phyloP scores from a whole-genome alignment of 2,329 filamentous ascomycete genomes.

The Plectosphaerella plurivora region DNA sequence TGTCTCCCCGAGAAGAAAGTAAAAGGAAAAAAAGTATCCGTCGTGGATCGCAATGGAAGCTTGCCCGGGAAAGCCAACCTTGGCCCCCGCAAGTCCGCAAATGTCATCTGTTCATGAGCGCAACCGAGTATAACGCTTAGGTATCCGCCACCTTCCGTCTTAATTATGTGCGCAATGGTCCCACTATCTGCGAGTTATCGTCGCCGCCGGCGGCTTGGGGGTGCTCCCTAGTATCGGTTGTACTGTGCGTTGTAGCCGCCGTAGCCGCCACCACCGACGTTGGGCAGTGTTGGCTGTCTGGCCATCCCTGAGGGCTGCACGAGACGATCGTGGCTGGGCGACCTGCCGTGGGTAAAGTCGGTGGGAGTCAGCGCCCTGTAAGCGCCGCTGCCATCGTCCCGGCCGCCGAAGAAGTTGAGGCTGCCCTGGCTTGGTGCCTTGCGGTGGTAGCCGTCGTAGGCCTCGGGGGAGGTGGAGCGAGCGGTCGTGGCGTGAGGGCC shows the following conservation, averaged over 20 bases:
- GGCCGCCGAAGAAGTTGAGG: slow-evolving; percentile 11
- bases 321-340: slow-evolving; percentile 32
- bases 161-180: not conserved
- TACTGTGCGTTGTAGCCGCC: not conserved
- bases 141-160: not conserved
- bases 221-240: not conserved
- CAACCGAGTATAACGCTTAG: not conserved
- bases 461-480: slow-evolving; percentile 27
- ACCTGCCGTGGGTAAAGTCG: slow-evolving; percentile 13
- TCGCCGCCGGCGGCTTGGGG: not conserved
- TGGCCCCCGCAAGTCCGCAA: not conserved
- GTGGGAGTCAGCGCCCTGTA: slow-evolving; percentile 34
- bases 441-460: slow-evolving; percentile 20
- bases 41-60: not conserved
- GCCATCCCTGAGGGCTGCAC: slow-evolving; percentile 29
- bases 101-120: not conserved
- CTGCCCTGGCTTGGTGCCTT: slow-evolving; percentile 3
- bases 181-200: not conserved
- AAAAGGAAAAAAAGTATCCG: not conserved
- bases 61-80: no score
- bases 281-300: slow-evolving; percentile 28
- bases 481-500: slow-evolving; percentile 14
- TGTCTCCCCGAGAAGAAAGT: not conserved
- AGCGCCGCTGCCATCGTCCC: slow-evolving; percentile 8
- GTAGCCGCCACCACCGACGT: slow-evolving; percentile 7